A percentile compares a stretch with the other conserved stretches of the same genome.
These are phyloP conservation scores for Macrophomina phaseolina DNA, from an alignment of 2,329 filamentous ascomycete genomes.

Conservation along the genomic window DNA sequence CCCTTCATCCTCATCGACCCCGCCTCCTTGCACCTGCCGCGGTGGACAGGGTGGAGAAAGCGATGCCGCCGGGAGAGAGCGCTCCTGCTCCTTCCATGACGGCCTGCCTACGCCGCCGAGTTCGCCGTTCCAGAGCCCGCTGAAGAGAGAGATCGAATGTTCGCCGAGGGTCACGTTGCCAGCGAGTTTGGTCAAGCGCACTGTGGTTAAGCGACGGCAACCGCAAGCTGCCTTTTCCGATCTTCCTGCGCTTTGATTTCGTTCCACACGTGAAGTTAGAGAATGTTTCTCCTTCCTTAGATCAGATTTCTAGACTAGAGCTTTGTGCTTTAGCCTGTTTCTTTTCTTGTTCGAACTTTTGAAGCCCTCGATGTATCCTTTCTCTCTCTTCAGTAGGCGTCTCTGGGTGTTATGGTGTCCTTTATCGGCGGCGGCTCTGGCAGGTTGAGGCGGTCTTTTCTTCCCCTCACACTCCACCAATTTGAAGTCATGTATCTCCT, in stretches of 20 bases:
- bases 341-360: neutral
- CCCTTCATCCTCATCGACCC: neutral
- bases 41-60: neutral
- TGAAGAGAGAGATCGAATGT: slow-evolving; percentile 15
- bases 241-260: neutral
- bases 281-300: neutral
- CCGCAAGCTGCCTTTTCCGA: neutral
- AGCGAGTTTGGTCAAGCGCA: neutral
- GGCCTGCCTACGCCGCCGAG: slow-evolving; percentile 26
- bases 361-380: too few species aligned
- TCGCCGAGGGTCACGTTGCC: slow-evolving; percentile 3
- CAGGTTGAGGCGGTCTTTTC: neutral
- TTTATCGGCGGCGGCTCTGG: neutral
- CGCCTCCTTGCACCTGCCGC: slow-evolving; percentile 7
- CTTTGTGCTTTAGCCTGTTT: neutral
- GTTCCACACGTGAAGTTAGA: neutral
- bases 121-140: slow-evolving; percentile 18
- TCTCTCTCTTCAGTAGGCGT: neutral
- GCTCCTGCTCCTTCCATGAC: slow-evolving; percentile 19
- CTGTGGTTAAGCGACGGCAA: neutral
- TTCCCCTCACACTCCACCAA: neutral
- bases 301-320: slow-evolving; percentile 15
- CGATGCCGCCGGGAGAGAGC: neutral
- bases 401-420: neutral
- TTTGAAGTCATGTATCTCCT: neutral